A percentile compares a stretch with the other conserved stretches of the same genome.
Evolutionary conservation across 2,329 filamentous ascomycete genomes (phyloP).

Genomic region (Elsinoe arachidis): DNA sequence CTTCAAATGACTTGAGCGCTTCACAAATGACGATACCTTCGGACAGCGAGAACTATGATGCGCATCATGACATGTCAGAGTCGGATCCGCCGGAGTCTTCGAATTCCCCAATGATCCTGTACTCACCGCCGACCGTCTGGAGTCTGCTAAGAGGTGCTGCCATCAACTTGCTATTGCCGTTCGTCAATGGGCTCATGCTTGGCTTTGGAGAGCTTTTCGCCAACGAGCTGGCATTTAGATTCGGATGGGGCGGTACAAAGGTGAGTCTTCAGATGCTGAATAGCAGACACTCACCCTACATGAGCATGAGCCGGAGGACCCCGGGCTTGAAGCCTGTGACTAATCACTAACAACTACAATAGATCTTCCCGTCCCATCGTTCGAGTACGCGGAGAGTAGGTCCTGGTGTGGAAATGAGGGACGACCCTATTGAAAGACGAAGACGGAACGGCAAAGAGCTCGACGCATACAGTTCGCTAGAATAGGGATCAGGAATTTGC

Average conservation of each 20-base stretch:
- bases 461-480: conserved; percentile 58
- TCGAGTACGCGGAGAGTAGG: conserved; percentile 58
- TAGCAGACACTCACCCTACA: no score
- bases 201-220: conserved; percentile 96
- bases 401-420: conserved; percentile 72
- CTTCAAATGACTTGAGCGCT: conserved; percentile 48
- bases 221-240: conserved; percentile 84
- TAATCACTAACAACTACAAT: conserved; percentile 11
- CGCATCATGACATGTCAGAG: conserved; percentile 49
- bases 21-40: conserved; percentile 71
- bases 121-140: conserved; percentile 82
- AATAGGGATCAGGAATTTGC: conserved; percentile 37
- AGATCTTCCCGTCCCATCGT: conserved; percentile 55
- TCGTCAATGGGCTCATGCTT: conserved; percentile 96
- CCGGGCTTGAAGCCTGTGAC: neutral
- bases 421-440: conserved; percentile 52
- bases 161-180: conserved; percentile 91
- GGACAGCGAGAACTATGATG: conserved; percentile 75
- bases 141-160: conserved; percentile 76
- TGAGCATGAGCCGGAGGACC: no score
- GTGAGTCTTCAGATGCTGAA: conserved; percentile 43
- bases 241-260: conserved; percentile 92
- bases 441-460: conserved; percentile 47
- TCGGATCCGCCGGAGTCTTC: conserved; percentile 53
- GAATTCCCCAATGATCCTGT: conserved; percentile 68